A percentile compares a stretch with the other conserved stretches of the same genome.
phyloP scores from a whole-genome alignment of 192 early-diverging fungal species.

The Backusella luteola region DNA sequence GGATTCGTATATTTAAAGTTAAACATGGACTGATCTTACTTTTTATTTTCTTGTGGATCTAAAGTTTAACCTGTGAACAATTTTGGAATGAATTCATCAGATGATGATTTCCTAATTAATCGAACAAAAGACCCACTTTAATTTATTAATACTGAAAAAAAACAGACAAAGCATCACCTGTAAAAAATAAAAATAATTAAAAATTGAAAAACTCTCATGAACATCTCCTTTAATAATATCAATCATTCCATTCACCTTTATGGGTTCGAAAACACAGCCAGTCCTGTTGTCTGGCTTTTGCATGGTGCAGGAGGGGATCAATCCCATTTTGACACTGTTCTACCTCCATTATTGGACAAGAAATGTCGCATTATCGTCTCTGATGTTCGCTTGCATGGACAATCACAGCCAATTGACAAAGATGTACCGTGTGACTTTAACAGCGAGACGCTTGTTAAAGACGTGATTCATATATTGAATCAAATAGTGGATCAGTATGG shows the following conservation, averaged over 20 bases:
- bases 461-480: background rate
- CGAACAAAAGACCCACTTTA: slow-evolving; percentile 13
- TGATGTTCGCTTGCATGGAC: slow-evolving; percentile 46
- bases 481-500: background rate
- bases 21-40: background rate
- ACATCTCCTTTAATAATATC: background rate
- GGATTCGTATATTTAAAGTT: background rate
- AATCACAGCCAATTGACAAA: slow-evolving; percentile 23
- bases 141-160: background rate
- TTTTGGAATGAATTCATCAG: background rate
- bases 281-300: slow-evolving; percentile 9
- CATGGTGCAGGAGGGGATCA: slow-evolving; percentile 30
- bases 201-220: background rate
- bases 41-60: background rate
- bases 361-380: slow-evolving; percentile 45
- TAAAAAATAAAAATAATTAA: background rate
- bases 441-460: background rate
- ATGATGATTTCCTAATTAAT: background rate
- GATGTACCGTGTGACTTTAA: background rate
- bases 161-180: background rate
- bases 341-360: slow-evolving; percentile 38
- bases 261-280: background rate
- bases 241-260: background rate
- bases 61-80: background rate
- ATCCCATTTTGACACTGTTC: slow-evolving; percentile 18